These are phyloP conservation scores for Beta vulgaris DNA, from an alignment of 148 eudicot genomes.

Conservation along the genomic window DNA sequence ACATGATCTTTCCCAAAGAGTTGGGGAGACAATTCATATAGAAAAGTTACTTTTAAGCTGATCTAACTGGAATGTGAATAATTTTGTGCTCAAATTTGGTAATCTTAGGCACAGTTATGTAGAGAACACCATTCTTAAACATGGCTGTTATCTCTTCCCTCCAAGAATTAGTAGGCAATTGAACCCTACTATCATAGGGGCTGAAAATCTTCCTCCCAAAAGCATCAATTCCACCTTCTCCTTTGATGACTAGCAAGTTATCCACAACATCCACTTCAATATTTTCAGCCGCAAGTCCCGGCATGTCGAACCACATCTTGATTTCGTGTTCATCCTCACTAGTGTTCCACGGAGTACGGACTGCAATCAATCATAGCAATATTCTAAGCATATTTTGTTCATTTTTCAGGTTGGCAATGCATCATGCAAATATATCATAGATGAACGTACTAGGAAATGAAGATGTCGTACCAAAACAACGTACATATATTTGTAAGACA, in stretches of 20 bases:
- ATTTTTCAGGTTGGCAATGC: no score
- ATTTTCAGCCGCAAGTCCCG: not conserved
- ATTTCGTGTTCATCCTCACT: conserved; percentile 1
- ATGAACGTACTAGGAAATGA: no score
- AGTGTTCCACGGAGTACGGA: not conserved
- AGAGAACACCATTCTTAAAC: conserved; percentile 12
- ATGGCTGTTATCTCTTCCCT: not conserved
- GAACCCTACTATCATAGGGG: conserved; percentile 1
- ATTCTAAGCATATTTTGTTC: no score
- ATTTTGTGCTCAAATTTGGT: not conserved
- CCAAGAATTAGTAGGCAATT: not conserved
- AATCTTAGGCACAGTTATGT: conserved; percentile 9
- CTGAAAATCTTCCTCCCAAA: conserved; percentile 9
- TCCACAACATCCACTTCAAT: not conserved
- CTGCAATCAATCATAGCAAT: no score
- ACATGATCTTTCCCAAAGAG: not conserved
- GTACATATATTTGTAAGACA: no score
- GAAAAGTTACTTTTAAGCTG: not conserved
- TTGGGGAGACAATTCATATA: not conserved
- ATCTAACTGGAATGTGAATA: not conserved
- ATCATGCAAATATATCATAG: no score
- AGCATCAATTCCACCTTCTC: not conserved
- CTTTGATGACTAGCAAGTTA: not conserved
- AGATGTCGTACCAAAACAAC: no score
- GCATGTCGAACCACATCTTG: conserved; percentile 10